These are phyloP conservation scores for Pseudogymnoascus sp. DNA, from an alignment of 2,329 filamentous ascomycete species.

Conservation along the genomic window DNA sequence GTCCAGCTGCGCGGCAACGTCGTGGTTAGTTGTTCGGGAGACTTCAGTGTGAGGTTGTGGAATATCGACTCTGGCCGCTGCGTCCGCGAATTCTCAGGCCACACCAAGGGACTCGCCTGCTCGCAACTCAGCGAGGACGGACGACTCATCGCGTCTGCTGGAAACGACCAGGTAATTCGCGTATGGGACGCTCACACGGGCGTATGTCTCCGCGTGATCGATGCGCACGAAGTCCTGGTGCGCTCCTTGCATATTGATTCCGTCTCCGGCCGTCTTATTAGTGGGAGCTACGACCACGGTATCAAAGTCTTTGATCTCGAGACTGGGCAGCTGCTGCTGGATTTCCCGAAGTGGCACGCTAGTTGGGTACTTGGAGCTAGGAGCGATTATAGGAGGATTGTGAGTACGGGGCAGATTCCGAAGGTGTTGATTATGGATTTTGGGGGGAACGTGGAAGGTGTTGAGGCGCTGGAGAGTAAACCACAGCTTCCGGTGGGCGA, in stretches of 20 bases:
- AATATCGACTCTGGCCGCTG: conserved; percentile 82
- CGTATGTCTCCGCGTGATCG: conserved; percentile 70
- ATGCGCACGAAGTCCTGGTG: conserved; percentile 78
- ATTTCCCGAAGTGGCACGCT: conserved; percentile 89
- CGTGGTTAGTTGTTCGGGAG: conserved; percentile 87
- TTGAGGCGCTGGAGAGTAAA: conserved; percentile 49
- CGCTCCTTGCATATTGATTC: conserved; percentile 87
- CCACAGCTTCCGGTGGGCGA: not conserved
- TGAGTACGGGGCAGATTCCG: conserved; percentile 90
- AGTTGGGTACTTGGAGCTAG: conserved; percentile 97
- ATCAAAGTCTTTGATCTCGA: conserved; percentile 91
- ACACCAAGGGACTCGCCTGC: conserved; percentile 89
- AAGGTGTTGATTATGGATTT: conserved; percentile 94
- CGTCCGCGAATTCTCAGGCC: conserved; percentile 82
- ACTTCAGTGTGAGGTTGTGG: conserved; percentile 91
- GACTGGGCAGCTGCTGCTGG: conserved; percentile 67
- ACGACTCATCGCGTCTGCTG: conserved; percentile 85
- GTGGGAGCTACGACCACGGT: conserved; percentile 88
- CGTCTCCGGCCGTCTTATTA: conserved; percentile 76
- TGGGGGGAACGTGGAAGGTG: conserved; percentile 52
- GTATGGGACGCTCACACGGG: conserved; percentile 93
- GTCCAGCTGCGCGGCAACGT: conserved; percentile 91
- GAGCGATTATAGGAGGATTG: conserved; percentile 88
- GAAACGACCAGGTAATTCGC: conserved; percentile 91
- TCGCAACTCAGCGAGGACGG: conserved; percentile 95